phyloP scores from a whole-genome alignment of 2,329 filamentous ascomycete genomes.

The Dichotomopilus funicola region DNA sequence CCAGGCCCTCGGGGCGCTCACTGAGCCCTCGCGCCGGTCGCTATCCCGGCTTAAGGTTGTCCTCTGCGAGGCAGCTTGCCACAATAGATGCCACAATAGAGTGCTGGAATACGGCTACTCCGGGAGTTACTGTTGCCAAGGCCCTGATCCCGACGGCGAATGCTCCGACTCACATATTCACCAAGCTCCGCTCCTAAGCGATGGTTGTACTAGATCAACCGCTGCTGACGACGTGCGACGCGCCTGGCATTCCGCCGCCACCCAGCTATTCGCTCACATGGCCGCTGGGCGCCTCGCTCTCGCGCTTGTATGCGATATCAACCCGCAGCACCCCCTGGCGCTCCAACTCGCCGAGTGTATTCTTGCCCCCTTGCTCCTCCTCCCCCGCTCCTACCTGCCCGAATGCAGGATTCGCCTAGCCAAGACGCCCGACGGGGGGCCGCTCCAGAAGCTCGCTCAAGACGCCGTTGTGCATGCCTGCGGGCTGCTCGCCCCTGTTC shows the following conservation, averaged over 20 bases:
- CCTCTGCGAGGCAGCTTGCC: conserved; percentile 10
- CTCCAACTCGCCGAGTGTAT: not conserved
- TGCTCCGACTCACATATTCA: not conserved
- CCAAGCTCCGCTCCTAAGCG: not conserved
- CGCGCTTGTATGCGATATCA: conserved; percentile 12
- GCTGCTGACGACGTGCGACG: not conserved
- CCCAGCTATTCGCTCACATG: not conserved
- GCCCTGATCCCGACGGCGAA: not conserved
- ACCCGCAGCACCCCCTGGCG: not conserved
- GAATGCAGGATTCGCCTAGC: conserved; percentile 13
- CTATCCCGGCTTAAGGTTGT: conserved; percentile 12
- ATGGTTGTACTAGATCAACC: not conserved
- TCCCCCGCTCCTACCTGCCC: conserved; percentile 4
- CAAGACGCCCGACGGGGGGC: not conserved
- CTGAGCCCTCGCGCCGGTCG: not conserved
- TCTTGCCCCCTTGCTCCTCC: conserved; percentile 1
- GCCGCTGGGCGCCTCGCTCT: conserved; percentile 4
- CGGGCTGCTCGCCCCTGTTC: not conserved
- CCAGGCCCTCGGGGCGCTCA: conserved; percentile 4
- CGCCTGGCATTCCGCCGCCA: conserved; percentile 4
- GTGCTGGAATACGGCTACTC: not conserved
- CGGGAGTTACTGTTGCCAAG: not conserved
- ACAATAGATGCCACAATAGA: conserved; percentile 4
- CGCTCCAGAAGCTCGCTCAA: conserved; percentile 12
- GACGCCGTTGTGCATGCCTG: conserved; percentile 7